Percentiles rank a stretch among this genome's conserved stretches.
phyloP scores from a whole-genome alignment of 768 basidiomycete species.

The Mycena venus region DNA sequence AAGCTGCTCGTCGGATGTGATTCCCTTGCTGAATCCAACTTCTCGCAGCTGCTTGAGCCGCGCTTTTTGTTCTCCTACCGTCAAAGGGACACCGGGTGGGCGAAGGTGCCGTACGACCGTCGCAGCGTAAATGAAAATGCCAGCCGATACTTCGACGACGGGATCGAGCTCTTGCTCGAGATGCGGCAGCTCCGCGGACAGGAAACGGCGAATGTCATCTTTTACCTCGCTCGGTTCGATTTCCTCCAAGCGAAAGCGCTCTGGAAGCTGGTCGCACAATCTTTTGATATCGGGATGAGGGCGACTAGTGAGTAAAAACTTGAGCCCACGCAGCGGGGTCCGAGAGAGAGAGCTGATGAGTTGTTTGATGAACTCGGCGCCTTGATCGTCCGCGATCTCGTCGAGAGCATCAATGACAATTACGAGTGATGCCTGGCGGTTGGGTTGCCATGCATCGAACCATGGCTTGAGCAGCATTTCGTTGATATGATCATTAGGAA shows the following conservation, averaged over 20 bases:
- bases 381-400: slow-evolving; percentile 28
- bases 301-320: slow-evolving; percentile 16
- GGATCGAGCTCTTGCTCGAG: background rate
- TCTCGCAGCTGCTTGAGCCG: background rate
- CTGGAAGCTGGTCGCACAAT: background rate
- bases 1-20: background rate
- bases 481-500: background rate
- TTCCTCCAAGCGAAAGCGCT: background rate
- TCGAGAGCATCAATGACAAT: background rate
- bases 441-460: slow-evolving; percentile 25
- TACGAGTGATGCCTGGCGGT: background rate
- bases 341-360: background rate
- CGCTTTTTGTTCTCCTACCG: background rate
- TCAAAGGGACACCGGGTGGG: background rate
- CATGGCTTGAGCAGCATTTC: background rate
- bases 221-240: background rate
- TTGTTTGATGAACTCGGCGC: background rate
- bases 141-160: background rate
- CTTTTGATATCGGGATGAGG: slow-evolving; percentile 1
- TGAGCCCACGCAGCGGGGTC: background rate
- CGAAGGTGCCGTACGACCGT: background rate
- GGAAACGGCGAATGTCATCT: background rate
- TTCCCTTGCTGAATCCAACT: background rate
- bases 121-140: slow-evolving; percentile 14
- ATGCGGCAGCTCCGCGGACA: background rate